phyloP scores from a whole-genome alignment of 2,329 filamentous ascomycete genomes.

The Monosporascus sp. region DNA sequence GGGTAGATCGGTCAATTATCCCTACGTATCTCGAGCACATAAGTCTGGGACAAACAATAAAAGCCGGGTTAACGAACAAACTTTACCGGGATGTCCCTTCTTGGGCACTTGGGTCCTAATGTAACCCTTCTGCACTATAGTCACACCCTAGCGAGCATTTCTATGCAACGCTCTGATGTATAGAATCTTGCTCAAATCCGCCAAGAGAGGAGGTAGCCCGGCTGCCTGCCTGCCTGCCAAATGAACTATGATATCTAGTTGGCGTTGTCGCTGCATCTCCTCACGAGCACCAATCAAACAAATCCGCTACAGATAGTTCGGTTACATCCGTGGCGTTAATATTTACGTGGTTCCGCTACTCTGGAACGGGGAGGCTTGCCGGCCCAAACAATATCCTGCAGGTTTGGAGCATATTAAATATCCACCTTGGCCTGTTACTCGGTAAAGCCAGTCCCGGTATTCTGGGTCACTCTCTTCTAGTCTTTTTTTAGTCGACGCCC shows the following conservation, averaged over 20 bases:
- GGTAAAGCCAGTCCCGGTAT: not conserved
- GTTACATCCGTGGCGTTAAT: not conserved
- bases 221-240: not conserved
- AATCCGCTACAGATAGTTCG: not conserved
- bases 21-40: no score
- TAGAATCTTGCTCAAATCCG: not conserved
- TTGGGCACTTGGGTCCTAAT: not conserved
- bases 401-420: no score
- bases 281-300: not conserved
- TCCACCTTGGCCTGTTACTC: no score
- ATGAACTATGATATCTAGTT: not conserved
- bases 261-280: not conserved
- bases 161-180: not conserved
- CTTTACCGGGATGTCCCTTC: not conserved
- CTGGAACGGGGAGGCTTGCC: not conserved
- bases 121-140: not conserved
- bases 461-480: not conserved
- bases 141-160: not conserved
- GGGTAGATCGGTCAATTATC: not conserved
- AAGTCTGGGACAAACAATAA: no score
- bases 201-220: not conserved
- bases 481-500: not conserved
- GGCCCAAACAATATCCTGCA: no score
- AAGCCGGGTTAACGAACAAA: no score
- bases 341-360: not conserved